Base-by-base conservation (phyloP, 78 protist genomes). In the Isochrysis galbana region DNA sequence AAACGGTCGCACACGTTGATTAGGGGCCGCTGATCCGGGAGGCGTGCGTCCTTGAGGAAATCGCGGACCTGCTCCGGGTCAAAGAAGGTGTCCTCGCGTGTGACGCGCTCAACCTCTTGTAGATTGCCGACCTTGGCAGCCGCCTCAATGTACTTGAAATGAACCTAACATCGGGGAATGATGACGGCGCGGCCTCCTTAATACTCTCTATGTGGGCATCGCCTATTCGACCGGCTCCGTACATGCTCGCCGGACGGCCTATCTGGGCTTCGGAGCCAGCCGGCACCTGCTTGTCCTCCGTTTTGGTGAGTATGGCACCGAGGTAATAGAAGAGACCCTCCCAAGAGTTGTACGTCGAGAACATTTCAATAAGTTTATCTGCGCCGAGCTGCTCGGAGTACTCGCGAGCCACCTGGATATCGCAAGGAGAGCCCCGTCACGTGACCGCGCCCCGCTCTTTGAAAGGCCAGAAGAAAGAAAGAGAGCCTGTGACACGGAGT, bases 1-100 rank as follows among this genome's bases (percentile, higher is more conserved):
- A 95, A 97, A 51, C 98, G 97, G 93, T 99, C 99, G 94, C 99
- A 99, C 44, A 99, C 99, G 90, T 98, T 98, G 96, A 99, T 98
- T 90, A 99, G 96, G 55, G 99, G 99, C 39, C 97, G 95, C 93
- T 96, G 99, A 88, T 98, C 99, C 48, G 96, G 74, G 39, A 98
- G 96, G 91, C 96, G 92, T 54, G 97, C 95, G 90, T 98, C 99
- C 97, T 98, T 98, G 72, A 99, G 95, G 92, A 98, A 98, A 94
- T 97, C 98, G 91, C 97, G 93, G 74, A 97, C 98, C 84, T 94
- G 54, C 93, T 93, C 98, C 45, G 99, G 97, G 87, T 98, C 99
- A 95, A 93, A 98, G 94, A 29, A 54, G 94, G 95, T 95, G 89
- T 94, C 70, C 95, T 98, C 99, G 55, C 99, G 96, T 91, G 97